These are phyloP conservation scores for Ophiostoma fasciatum DNA, from an alignment of 2,329 filamentous ascomycete genomes.

Conservation along the genomic window DNA sequence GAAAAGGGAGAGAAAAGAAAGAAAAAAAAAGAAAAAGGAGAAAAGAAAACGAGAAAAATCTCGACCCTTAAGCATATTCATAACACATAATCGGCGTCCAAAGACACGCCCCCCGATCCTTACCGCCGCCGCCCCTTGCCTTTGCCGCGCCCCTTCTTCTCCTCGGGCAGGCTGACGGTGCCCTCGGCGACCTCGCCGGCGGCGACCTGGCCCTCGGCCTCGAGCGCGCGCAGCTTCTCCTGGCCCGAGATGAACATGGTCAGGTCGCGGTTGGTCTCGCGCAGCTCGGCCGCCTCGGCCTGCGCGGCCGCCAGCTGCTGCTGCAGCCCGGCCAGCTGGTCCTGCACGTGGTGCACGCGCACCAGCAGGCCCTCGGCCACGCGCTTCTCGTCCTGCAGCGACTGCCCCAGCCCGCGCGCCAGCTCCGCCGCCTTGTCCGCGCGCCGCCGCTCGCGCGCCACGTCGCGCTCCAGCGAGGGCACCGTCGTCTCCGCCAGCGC, in stretches of 20 bases:
- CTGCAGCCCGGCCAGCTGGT: conserved; percentile 42
- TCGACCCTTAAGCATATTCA: no score
- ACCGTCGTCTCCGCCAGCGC: conserved; percentile 41
- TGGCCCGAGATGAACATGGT: conserved; percentile 76
- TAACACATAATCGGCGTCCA: no score
- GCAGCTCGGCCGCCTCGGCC: conserved; percentile 54
- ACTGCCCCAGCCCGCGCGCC: conserved; percentile 58
- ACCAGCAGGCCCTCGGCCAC: conserved; percentile 69
- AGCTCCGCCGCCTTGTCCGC: conserved; percentile 60
- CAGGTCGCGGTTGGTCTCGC: conserved; percentile 77
- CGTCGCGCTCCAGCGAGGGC: conserved; percentile 55
- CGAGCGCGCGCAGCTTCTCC: conserved; percentile 62
- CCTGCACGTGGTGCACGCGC: conserved; percentile 61
- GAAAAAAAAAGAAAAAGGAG: neutral
- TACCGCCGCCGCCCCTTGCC: conserved; percentile 16
- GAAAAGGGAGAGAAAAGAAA: neutral
- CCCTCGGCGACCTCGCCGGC: conserved; percentile 64
- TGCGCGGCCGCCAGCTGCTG: conserved; percentile 42
- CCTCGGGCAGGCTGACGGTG: conserved; percentile 49
- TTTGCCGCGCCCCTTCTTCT: conserved; percentile 35
- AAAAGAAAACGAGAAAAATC: neutral
- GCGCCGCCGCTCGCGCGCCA: conserved; percentile 51
- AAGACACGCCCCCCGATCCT: neutral
- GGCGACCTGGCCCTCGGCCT: conserved; percentile 40
- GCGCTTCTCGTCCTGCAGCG: conserved; percentile 74